Conservation (phyloP, 1,284 basidiomycete species). For the Cutaneotrichosporon sp. region DNA sequence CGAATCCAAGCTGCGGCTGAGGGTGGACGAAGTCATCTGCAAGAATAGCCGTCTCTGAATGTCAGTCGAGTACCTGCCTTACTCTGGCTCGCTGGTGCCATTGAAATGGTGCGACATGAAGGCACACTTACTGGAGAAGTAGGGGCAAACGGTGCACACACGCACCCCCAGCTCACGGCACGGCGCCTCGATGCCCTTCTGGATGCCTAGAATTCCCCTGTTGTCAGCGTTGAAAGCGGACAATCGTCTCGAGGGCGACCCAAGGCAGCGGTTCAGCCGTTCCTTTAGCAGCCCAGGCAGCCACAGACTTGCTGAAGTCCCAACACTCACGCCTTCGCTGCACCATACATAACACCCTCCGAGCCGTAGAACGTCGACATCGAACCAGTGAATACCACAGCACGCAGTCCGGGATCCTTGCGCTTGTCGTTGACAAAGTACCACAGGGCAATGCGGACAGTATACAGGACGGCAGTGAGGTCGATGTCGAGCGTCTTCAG, state of each 20-base stretch:
- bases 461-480: slow-evolving; percentile 18
- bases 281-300: no score
- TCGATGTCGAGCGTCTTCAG: slow-evolving; percentile 19
- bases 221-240: no score
- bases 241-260: no score
- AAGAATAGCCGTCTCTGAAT: slow-evolving; percentile 15
- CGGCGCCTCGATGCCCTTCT: slow-evolving; percentile 10
- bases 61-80: not conserved
- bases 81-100: no score
- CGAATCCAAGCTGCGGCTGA: slow-evolving; percentile 13
- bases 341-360: slow-evolving; percentile 16
- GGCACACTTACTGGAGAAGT: slow-evolving; percentile 16
- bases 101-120: not conserved
- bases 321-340: slow-evolving; percentile 17
- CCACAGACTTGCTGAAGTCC: no score
- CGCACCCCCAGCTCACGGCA: slow-evolving; percentile 9
- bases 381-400: slow-evolving; percentile 9
- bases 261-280: no score
- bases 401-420: slow-evolving; percentile 6
- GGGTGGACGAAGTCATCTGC: slow-evolving; percentile 17
- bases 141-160: slow-evolving; percentile 15
- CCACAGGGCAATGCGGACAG: slow-evolving; percentile 17
- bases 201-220: slow-evolving; percentile 16
- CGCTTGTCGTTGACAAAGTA: slow-evolving; percentile 17
- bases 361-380: slow-evolving; percentile 17